Percentiles rank a stretch among this genome's conserved stretches.
Conservation (phyloP, 2,329 filamentous ascomycete species). For the Hypoxylon sp. region DNA sequence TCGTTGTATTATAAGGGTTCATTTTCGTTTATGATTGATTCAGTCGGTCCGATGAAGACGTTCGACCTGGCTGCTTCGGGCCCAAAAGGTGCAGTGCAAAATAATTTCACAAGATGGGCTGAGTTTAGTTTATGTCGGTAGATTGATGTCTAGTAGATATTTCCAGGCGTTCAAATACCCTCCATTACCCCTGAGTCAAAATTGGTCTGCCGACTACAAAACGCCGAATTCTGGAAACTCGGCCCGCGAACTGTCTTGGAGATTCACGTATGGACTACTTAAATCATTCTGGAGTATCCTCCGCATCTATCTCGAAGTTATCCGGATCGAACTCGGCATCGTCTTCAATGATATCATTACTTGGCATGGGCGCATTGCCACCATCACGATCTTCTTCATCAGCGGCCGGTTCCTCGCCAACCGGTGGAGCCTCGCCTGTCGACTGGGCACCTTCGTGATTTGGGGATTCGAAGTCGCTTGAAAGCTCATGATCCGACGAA, state of each 20-base stretch:
- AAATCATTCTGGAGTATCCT: not conserved
- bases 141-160: not conserved
- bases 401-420: not conserved
- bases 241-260: not conserved
- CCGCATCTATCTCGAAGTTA: not conserved
- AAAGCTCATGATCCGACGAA: not conserved
- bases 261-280: not conserved
- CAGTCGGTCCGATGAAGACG: constrained; percentile 18
- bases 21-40: constrained; percentile 6
- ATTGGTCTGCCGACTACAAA: too few species aligned
- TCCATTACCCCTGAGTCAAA: too few species aligned
- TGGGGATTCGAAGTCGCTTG: not conserved
- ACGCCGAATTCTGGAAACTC: not conserved
- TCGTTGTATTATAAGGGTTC: constrained; percentile 14
- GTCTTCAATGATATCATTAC: not conserved
- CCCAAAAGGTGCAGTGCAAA: not conserved
- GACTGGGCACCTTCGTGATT: not conserved
- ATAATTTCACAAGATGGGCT: constrained; percentile 25
- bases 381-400: not conserved
- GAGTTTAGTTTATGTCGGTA: not conserved
- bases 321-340: constrained; percentile 4
- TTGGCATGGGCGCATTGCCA: not conserved
- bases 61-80: constrained; percentile 15
- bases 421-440: not conserved
- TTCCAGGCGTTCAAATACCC: too few species aligned